Conservation (phyloP, 352 stramenopile genomes). For the Phytophthora cryptogea region DNA sequence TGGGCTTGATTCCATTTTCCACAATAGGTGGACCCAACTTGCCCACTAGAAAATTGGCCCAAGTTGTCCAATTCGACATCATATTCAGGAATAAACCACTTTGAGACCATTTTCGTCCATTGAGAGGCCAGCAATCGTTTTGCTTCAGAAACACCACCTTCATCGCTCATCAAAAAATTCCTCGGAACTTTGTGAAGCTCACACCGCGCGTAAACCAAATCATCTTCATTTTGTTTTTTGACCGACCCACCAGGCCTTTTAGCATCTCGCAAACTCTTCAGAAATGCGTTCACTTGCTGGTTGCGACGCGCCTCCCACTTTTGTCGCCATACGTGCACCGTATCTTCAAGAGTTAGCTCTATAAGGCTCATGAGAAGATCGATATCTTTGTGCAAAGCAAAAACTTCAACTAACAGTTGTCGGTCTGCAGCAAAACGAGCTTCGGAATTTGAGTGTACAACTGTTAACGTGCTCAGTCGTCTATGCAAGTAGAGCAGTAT, state of each 20-base stretch:
- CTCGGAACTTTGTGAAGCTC: not conserved
- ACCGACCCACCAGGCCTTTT: not conserved
- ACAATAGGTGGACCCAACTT: not conserved
- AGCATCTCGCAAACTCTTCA: not conserved
- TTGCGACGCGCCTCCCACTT: not conserved
- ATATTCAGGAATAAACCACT: not conserved
- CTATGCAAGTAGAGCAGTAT: not conserved
- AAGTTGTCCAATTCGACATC: not conserved
- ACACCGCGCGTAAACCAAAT: not conserved
- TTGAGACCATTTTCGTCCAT: not conserved
- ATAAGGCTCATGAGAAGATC: not conserved
- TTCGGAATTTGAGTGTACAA: not conserved
- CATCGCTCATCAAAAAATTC: not conserved
- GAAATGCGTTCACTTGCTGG: not conserved
- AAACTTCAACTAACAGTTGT: slow-evolving; percentile 1
- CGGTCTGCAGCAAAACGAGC: not conserved
- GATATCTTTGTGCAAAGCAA: slow-evolving; percentile 1
- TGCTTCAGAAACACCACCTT: not conserved
- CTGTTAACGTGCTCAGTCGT: not conserved
- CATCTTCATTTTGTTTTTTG: not conserved
- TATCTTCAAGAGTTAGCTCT: not conserved
- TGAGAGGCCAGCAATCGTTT: not conserved
- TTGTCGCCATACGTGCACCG: not conserved
- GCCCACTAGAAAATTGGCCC: not conserved
- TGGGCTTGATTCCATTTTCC: not conserved